Evolutionary conservation across 805 yeast genomes (phyloP).

Genomic region (Myxozyma sirexii): DNA sequence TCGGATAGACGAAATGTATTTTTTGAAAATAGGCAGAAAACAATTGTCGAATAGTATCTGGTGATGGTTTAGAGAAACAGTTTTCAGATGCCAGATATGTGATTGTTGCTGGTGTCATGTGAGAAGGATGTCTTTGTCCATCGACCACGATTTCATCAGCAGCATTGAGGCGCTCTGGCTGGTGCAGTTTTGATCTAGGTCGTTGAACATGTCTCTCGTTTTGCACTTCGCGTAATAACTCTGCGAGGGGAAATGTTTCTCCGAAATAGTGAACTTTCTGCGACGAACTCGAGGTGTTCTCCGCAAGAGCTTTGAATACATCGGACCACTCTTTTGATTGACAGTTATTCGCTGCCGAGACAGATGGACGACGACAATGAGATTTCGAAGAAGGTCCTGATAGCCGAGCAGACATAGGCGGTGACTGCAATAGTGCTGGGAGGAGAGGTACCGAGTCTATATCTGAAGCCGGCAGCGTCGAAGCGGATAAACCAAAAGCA

Average conservation of each 20-base stretch:
- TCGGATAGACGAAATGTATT: conserved; percentile 23
- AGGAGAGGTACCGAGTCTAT: too few species aligned
- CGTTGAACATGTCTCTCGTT: neutral
- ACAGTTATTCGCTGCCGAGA: too few species aligned
- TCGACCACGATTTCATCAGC: neutral
- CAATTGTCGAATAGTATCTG: neutral
- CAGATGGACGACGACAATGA: too few species aligned
- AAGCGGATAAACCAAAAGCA: too few species aligned
- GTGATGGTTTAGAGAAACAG: conserved; percentile 9
- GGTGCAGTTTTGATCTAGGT: too few species aligned
- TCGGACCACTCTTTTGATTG: neutral
- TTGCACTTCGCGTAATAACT: neutral
- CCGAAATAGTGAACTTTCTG: neutral
- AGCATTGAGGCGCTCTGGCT: too few species aligned
- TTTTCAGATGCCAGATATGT: neutral
- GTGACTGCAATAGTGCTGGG: too few species aligned
- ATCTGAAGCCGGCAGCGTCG: too few species aligned
- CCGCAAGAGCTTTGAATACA: neutral
- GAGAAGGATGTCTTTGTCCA: conserved; percentile 8
- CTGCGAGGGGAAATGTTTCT: conserved; percentile 8
- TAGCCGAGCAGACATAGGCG: too few species aligned
- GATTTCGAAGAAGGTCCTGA: too few species aligned
- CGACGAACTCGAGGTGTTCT: neutral
- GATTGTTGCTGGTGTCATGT: conserved; percentile 4
- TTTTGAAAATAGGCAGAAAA: conserved; percentile 14